These are phyloP conservation scores for Beauveria asiatica DNA, from an alignment of 2,329 filamentous ascomycete genomes.

Conservation along the genomic window DNA sequence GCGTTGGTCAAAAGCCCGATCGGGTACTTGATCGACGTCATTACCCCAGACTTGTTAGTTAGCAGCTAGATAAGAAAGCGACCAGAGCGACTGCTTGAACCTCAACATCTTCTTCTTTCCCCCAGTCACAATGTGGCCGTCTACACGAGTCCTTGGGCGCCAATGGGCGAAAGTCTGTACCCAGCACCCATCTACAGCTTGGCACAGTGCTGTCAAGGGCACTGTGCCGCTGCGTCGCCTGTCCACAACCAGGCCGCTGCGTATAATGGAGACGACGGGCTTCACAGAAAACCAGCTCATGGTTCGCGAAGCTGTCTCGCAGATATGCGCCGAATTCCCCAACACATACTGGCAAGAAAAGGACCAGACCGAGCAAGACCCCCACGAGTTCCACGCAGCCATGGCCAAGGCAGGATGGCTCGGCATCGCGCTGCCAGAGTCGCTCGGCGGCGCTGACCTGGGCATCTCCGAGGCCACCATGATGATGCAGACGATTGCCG, in stretches of 20 bases:
- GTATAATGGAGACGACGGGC: constrained; percentile 61
- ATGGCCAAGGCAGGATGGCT: constrained; percentile 71
- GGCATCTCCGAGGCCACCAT: constrained; percentile 76
- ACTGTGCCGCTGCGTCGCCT: constrained; percentile 18
- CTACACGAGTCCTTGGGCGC: neutral
- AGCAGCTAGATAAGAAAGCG: neutral
- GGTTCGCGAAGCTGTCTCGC: constrained; percentile 60
- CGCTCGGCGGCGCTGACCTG: constrained; percentile 64
- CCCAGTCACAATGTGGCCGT: neutral
- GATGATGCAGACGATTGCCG: constrained; percentile 78
- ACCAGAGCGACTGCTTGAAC: neutral
- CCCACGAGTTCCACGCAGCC: constrained; percentile 66
- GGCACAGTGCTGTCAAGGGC: neutral
- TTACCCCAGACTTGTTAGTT: neutral
- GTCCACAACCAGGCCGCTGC: constrained; percentile 25
- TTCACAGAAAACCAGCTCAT: constrained; percentile 66
- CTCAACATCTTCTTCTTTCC: neutral
- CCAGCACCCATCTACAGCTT: neutral
- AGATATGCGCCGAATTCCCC: constrained; percentile 62
- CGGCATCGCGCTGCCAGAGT: constrained; percentile 69
- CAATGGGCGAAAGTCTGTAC: neutral
- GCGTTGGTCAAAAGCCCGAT: neutral
- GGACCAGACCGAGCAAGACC: constrained; percentile 63
- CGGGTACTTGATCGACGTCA: neutral
- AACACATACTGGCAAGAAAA: constrained; percentile 70